Conservation (phyloP, 768 basidiomycete species). For the Calocybe cyanea region DNA sequence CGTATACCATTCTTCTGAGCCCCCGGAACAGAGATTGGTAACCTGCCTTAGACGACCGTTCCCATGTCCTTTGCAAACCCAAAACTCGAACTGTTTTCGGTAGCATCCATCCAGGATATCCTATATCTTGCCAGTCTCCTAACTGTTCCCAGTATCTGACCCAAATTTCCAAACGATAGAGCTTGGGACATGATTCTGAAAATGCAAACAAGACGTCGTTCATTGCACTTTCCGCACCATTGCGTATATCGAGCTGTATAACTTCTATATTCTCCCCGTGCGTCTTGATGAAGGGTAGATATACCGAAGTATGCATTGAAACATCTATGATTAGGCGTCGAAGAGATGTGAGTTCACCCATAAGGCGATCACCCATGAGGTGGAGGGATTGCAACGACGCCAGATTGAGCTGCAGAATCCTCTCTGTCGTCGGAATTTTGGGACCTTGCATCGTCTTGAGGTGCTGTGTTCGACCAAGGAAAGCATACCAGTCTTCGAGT, state of each 20-base stretch:
- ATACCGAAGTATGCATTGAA: not conserved
- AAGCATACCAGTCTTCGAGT: slow-evolving; percentile 2
- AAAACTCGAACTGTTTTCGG: slow-evolving; percentile 12
- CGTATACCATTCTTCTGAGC: slow-evolving; percentile 2
- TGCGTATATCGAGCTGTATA: slow-evolving; percentile 3
- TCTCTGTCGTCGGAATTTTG: not conserved
- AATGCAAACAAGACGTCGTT: not conserved
- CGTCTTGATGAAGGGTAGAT: slow-evolving; percentile 2
- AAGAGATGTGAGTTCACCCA: slow-evolving; percentile 9
- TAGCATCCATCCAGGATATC: not conserved
- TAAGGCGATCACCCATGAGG: not conserved
- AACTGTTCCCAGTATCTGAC: slow-evolving; percentile 6
- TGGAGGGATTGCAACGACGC: slow-evolving; percentile 5
- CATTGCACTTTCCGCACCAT: not conserved
- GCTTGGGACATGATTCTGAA: slow-evolving; percentile 8
- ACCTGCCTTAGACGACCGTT: slow-evolving; percentile 4
- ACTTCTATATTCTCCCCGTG: slow-evolving; percentile 13
- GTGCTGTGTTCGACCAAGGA: slow-evolving; percentile 8
- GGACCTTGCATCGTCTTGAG: slow-evolving; percentile 10
- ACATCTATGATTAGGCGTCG: slow-evolving; percentile 8
- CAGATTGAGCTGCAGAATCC: not conserved
- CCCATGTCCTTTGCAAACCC: slow-evolving; percentile 10
- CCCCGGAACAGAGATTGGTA: slow-evolving; percentile 6
- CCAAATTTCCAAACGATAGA: slow-evolving; percentile 14
- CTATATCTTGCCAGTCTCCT: not conserved